Base-by-base conservation (phyloP, 768 basidiomycete species). In the Termitomyces sp. region DNA sequence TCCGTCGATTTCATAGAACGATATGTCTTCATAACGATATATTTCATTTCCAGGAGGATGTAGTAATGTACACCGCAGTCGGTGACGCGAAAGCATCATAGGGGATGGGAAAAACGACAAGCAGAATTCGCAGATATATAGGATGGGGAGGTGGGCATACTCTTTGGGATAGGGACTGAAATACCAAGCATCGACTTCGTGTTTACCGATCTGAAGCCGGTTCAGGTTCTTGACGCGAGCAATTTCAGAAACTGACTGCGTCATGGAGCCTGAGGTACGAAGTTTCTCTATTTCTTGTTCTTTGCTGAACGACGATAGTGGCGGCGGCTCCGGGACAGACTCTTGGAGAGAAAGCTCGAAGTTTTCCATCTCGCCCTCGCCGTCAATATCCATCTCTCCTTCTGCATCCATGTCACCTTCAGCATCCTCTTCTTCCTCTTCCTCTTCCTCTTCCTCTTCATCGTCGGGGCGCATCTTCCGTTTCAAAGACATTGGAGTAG, bases 101-200 rank as follows among this genome's bases (percentile, higher is more conserved):
- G 82, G 83, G 15, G 93, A 93, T 33, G 91, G 91, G 74, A 87
- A 98, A 78, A 90, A 99, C 37, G 87, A 88, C 49, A 98, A 82
- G 72, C 97, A 99, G 78, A 96, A 96, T 75, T 99, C 96, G 87
- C 97, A 99, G 70, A 99, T 87, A 80, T 95, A 98, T 47, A 99
- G 82, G 61, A 95, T 78, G 20, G 95, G 94, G 30, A 96, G 85
- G 73, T 98, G 92, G 47, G 97, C 94, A 76, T 93, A 98, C 76
- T 98, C 97, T 75, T 93, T 90, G 12, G 97, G 97, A 76, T 98
- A 99, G 24, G 97, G 97, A 67, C 92, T 95, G 80, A 98, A 98
- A 75, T 99, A 99, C 97, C 97, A 99, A n/a, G 97, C 89, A 66
- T 99, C 97, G 65, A 99, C 93, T 75, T 97, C 93, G 77, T 97